Conservation (phyloP, 1,284 basidiomycete species). For the Cutaneotrichosporon sp. region DNA sequence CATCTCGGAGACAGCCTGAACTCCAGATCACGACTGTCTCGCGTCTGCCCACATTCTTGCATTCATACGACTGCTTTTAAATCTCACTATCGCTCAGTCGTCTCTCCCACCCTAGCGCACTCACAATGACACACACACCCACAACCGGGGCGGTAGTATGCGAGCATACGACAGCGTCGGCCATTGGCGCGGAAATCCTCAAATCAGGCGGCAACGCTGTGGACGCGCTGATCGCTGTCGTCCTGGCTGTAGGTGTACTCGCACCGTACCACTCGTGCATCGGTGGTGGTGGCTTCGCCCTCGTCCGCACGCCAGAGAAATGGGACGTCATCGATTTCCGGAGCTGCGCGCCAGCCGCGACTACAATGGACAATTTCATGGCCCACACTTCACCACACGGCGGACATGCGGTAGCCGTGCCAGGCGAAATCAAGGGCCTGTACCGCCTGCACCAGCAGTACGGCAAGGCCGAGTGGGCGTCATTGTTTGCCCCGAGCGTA, state of each 20-base stretch:
- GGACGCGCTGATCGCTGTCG: constrained; percentile 46
- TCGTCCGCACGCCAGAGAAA: constrained; percentile 26
- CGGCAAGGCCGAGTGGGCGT: constrained; percentile 33
- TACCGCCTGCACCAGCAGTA: constrained; percentile 33
- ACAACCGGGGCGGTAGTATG: constrained; percentile 3
- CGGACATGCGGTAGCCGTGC: constrained; percentile 40
- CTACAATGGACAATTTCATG: constrained; percentile 13
- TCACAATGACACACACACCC: neutral
- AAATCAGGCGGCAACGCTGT: constrained; percentile 35
- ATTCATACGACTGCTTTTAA: no score
- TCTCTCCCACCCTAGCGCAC: no score
- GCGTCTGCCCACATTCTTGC: no score
- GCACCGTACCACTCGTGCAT: constrained; percentile 58
- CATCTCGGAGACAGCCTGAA: no score
- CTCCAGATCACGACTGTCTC: no score
- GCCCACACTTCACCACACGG: constrained; percentile 14
- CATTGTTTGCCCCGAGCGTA: constrained; percentile 30
- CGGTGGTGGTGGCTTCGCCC: constrained; percentile 43
- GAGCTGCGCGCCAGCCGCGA: constrained; percentile 29
- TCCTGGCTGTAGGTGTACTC: constrained; percentile 56
- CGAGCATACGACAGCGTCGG: constrained; percentile 32
- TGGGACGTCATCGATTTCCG: constrained; percentile 38
- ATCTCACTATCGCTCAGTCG: no score
- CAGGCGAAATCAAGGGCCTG: constrained; percentile 38
- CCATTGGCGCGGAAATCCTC: constrained; percentile 34